Evolutionary conservation across 2,329 filamentous ascomycete genomes (phyloP).

Genomic region (Fusarium fracticaudum): DNA sequence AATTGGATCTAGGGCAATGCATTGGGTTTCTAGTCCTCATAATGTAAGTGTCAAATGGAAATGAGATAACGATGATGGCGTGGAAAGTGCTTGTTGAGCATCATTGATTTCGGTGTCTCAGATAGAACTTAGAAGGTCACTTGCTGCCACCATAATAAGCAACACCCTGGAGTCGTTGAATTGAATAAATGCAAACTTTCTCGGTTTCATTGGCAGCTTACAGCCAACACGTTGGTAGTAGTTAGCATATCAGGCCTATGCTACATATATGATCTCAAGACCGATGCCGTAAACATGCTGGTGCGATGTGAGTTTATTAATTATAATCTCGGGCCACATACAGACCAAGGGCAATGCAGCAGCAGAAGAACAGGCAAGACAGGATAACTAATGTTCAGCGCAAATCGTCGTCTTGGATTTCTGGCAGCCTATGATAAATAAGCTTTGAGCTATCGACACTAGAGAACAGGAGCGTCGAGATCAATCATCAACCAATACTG

Average conservation of each 20-base stretch:
- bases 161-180: background rate
- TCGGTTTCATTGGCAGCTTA: background rate
- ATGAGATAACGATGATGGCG: background rate
- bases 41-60: background rate
- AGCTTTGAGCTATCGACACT: conserved; percentile 10
- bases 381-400: background rate
- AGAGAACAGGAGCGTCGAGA: background rate
- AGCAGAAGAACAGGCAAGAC: no score
- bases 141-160: background rate
- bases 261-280: background rate
- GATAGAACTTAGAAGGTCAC: background rate
- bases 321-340: background rate
- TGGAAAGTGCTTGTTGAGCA: background rate
- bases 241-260: background rate
- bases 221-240: background rate
- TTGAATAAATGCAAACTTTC: background rate
- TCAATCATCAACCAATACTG: background rate
- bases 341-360: conserved; percentile 1
- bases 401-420: background rate
- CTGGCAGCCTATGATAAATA: background rate
- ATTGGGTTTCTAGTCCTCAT: background rate
- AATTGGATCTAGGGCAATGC: background rate
- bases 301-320: background rate
- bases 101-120: background rate
- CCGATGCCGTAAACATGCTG: background rate